Conservation (phyloP, 805 yeast genomes). For the Metahyphopichia silvanorum region DNA sequence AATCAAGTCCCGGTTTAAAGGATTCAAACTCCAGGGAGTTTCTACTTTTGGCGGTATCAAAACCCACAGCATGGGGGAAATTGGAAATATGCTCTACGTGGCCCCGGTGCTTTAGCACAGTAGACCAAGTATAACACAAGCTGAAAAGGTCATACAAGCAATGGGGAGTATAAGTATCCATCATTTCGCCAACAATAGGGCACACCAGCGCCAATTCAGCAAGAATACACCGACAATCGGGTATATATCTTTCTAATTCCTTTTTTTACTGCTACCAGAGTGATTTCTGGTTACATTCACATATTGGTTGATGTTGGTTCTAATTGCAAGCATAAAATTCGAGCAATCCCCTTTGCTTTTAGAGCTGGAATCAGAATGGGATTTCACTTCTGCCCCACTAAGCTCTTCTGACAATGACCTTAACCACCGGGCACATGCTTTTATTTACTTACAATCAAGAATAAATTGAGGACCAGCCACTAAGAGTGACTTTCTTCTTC, state of each 20-base stretch:
- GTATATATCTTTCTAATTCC: constrained; percentile 39
- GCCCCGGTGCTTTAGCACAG: constrained; percentile 45
- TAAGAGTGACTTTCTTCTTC: constrained; percentile 15
- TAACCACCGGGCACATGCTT: constrained; percentile 42
- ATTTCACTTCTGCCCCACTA: no score
- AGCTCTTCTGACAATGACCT: constrained; percentile 12
- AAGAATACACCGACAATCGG: constrained; percentile 36
- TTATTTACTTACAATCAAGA: constrained; percentile 27
- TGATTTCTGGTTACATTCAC: no score
- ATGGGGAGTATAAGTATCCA: constrained; percentile 51
- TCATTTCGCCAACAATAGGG: constrained; percentile 44
- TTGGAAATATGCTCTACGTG: constrained; percentile 53
- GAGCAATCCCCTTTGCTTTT: no score
- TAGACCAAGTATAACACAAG: constrained; percentile 41
- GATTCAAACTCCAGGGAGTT: constrained; percentile 16
- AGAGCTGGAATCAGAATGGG: no score
- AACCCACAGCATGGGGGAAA: constrained; percentile 48
- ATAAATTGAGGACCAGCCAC: constrained; percentile 40
- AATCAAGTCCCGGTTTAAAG: constrained; percentile 27
- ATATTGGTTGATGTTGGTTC: constrained; percentile 34
- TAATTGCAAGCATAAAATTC: constrained; percentile 27
- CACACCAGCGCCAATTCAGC: constrained; percentile 38
- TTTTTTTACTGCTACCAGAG: no score
- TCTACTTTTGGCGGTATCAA: constrained; percentile 22
- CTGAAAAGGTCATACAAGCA: constrained; percentile 47